Percentiles rank a stretch among this genome's conserved stretches.
These are phyloP conservation scores for Brassica incana DNA, from an alignment of 345 rosid species.

Conservation along the genomic window DNA sequence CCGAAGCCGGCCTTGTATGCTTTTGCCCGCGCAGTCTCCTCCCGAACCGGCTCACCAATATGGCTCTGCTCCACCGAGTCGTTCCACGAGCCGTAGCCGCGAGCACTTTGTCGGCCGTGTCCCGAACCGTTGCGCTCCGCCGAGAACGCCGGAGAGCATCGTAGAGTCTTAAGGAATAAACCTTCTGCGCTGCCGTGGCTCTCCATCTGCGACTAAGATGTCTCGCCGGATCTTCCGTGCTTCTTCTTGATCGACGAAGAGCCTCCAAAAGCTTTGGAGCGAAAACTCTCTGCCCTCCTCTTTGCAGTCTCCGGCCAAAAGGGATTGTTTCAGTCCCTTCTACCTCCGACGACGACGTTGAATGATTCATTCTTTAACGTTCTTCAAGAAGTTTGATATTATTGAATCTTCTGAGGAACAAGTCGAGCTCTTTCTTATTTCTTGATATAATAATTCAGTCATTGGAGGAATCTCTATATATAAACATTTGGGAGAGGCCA, in stretches of 20 bases:
- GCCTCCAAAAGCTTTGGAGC: slow-evolving; percentile 29
- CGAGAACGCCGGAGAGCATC: slow-evolving; percentile 63
- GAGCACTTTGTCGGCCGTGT: slow-evolving; percentile 79
- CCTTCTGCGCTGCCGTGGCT: slow-evolving; percentile 62
- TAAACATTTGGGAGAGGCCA: slow-evolving; percentile 33
- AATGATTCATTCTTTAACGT: background rate
- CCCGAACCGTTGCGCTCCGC: slow-evolving; percentile 58
- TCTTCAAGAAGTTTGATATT: background rate
- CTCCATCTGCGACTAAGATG: slow-evolving; percentile 53
- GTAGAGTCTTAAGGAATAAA: slow-evolving; percentile 71
- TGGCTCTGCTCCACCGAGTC: slow-evolving; percentile 93
- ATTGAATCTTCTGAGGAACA: background rate
- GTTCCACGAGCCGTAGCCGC: slow-evolving; percentile 84
- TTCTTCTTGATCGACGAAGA: slow-evolving; percentile 25
- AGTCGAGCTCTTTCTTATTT: slow-evolving; percentile 11
- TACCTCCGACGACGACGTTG: background rate
- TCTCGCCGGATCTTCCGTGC: slow-evolving; percentile 5
- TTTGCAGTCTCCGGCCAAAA: slow-evolving; percentile 12
- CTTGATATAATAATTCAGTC: background rate
- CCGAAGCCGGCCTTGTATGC: slow-evolving; percentile 40
- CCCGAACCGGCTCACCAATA: slow-evolving; percentile 63
- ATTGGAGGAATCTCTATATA: slow-evolving; percentile 22
- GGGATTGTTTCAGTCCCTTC: background rate
- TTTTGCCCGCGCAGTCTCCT: slow-evolving; percentile 58
- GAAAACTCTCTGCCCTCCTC: background rate